Evolutionary conservation across 176 grass and related monocot species (phyloP).

Genomic region (Thinopyrum elongatum): DNA sequence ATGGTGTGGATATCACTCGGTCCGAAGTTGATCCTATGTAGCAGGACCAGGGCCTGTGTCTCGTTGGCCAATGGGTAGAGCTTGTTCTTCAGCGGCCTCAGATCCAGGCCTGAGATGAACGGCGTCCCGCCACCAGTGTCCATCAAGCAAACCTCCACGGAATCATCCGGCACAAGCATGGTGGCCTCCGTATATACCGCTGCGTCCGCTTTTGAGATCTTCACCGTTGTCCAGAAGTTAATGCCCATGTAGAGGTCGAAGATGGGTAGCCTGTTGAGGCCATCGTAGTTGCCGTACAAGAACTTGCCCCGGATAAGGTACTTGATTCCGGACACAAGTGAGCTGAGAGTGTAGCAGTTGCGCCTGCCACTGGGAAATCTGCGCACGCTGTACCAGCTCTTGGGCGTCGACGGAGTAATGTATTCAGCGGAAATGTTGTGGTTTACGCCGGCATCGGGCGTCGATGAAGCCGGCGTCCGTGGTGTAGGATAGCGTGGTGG

Average conservation of each 20-base stretch:
- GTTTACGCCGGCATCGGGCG: conserved; percentile 29
- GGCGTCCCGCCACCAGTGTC: conserved; percentile 50
- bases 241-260: conserved; percentile 25
- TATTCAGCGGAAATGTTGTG: conserved; percentile 30
- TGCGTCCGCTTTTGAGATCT: no score
- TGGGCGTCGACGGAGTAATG: background rate
- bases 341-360: conserved; percentile 52
- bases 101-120: conserved; percentile 53
- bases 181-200: background rate
- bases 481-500: background rate
- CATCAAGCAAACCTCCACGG: conserved; percentile 45
- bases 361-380: conserved; percentile 45
- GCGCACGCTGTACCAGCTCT: conserved; percentile 5
- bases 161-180: background rate
- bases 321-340: conserved; percentile 28
- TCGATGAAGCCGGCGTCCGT: conserved; percentile 47
- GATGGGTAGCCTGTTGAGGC: background rate
- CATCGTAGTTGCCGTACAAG: conserved; percentile 59
- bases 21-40: conserved; percentile 33
- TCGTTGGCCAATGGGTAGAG: conserved; percentile 21
- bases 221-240: no score
- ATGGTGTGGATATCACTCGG: no score
- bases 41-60: conserved; percentile 27
- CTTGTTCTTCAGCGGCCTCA: conserved; percentile 31
- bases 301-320: conserved; percentile 44